Base-by-base conservation (phyloP, 2,329 filamentous ascomycete genomes). In the Lachnellula cervina region DNA sequence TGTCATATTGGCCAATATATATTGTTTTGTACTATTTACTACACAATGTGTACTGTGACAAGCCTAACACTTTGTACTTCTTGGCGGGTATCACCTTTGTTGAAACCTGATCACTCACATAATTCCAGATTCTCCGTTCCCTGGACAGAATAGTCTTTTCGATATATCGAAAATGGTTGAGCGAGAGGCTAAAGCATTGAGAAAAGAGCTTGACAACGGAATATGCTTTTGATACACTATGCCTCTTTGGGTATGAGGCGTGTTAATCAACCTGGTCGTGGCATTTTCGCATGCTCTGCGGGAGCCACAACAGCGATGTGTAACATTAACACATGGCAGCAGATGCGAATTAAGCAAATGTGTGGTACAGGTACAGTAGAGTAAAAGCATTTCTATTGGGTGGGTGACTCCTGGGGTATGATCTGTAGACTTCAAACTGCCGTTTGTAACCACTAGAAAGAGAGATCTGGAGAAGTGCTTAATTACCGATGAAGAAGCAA, bases 231-330 rank as follows among this genome's bases (percentile, higher is more conserved):
- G n/a, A 43, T 37, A 16, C 3, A 28, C 14, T 50, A 38, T 19
- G 23, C 48, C 32, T 51, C 25, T 45, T 51, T 17, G 13, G 47
- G 49, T 14, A 14, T 28, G 44, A 35, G 54, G 49, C 43, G 42
- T 45, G 54, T 25, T 21, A 49, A 56, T 56, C 54, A 56, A 35
- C 40, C n/a, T 40, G 21, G 4, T 40, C 28, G 21, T 11, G 13
- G 6, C 16, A 14, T 16, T 25, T 47, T 7, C 21, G 13, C 16
- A 4, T 25, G 13, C 5, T 32, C 21, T 23, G 3, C 14, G n/a
- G 19, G 42, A 17, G n/a, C 16, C 8, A 14, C 19, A 8, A 44
- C 13, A 21, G 14, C 14, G 5, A 19, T 23, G 19, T 19, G 19
- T 23, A 23, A 19, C n/a, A 17, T 28, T 28, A 2, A 28, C 25